Evolutionary conservation across 345 rosid genomes (phyloP), one percentile per base, ranked within the genome.

Genomic region (Eucalyptus erythrocorys): DNA sequence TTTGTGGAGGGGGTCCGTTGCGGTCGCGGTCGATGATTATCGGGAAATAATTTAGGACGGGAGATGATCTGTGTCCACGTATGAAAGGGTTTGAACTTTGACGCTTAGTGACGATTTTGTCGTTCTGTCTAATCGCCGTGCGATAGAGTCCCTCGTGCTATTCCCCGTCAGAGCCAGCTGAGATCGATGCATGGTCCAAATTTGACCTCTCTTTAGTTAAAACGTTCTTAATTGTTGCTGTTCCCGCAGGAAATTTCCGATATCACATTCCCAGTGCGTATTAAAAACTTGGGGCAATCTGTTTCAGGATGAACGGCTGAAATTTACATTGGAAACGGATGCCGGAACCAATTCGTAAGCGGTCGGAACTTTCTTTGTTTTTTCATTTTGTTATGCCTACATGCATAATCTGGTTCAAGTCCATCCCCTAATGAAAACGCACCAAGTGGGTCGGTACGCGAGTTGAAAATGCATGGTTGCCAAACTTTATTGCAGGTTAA

Each of bases 61-160:
- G 64, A 19, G 53, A 87, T 91, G 92, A 92, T 87, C 13, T 87
- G 92, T 87, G 86, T 91, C 92, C 93, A 92, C 93, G 93, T 91
- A 88, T 47, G 53, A 26, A 85, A 34, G 48, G 66, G 47, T 85
- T 66, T n/a, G n/a, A n/a, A n/a, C n/a, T n/a, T n/a, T 86, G 88
- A 76, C 88, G 86, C 80, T 45, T 87, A 26, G 82, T 45, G 27
- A 12, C 14, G 45, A 4, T 37, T 53, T 68, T 37, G 82, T 37
- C 45, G 45, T 37, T 5, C 81, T 13, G 40, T 17, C 80, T 66
- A 4, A 66, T 64, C 40, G 79, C 79, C 80, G 42, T 16, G 42
- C 15, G 32, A 27, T 30, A 17, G 24, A 68, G 80, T 32, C 24
- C 5, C 13, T 5, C 61, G 22, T 34, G 13, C 13, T 34, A 32